These are phyloP conservation scores for Proliferodiscus dingleyae DNA, from an alignment of 2,329 filamentous ascomycete genomes.

Conservation along the genomic window DNA sequence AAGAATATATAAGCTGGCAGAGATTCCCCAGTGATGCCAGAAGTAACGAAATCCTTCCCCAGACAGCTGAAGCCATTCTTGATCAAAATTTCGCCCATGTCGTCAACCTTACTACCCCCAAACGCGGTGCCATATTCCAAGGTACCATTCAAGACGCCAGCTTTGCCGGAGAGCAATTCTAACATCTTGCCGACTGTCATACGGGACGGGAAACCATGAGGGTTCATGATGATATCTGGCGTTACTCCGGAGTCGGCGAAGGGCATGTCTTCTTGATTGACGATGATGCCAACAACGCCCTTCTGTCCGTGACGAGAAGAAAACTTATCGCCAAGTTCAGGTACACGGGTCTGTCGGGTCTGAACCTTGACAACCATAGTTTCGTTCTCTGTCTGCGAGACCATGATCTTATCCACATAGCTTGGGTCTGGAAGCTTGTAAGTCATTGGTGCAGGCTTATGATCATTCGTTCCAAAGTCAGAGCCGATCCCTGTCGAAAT, in stretches of 20 bases:
- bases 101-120: slow-evolving; percentile 76
- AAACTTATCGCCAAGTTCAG: slow-evolving; percentile 97
- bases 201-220: slow-evolving; percentile 97
- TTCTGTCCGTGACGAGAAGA: slow-evolving; percentile 98
- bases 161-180: slow-evolving; percentile 91
- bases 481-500: slow-evolving; percentile 66
- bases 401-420: slow-evolving; percentile 95
- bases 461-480: slow-evolving; percentile 58
- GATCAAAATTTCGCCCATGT: slow-evolving; percentile 82
- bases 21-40: slow-evolving; percentile 88
- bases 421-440: slow-evolving; percentile 81
- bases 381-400: slow-evolving; percentile 84
- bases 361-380: slow-evolving; percentile 88
- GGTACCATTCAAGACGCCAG: slow-evolving; percentile 77
- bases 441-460: slow-evolving; percentile 61
- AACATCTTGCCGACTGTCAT: slow-evolving; percentile 99
- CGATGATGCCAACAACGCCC: slow-evolving; percentile 94
- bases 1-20: slow-evolving; percentile 97
- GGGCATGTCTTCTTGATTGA: slow-evolving; percentile 93
- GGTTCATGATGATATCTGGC: slow-evolving; percentile 99
- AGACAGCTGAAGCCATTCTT: slow-evolving; percentile 91
- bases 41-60: slow-evolving; percentile 95
- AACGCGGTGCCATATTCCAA: slow-evolving; percentile 89
- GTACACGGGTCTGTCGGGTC: slow-evolving; percentile 89
- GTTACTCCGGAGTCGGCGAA: slow-evolving; percentile 86